A percentile compares a stretch with the other conserved stretches of the same genome.
Evolutionary conservation across 2,329 filamentous ascomycete species (phyloP).

Genomic region (Sclerotinia trifoliorum): DNA sequence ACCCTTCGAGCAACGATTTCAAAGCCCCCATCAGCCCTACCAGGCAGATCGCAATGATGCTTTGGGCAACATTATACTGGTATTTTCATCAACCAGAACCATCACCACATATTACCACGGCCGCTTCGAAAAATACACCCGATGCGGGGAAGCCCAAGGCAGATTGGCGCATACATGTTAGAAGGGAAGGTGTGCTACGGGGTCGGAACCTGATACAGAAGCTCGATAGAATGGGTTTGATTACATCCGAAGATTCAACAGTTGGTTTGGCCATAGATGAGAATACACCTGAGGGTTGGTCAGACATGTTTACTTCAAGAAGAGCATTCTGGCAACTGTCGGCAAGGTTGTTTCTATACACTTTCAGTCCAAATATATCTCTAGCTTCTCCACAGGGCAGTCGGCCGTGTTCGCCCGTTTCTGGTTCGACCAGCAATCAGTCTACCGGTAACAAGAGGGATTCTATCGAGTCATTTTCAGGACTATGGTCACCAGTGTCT

Average conservation of each 20-base stretch:
- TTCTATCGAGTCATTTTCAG: slow-evolving; percentile 44
- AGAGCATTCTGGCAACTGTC: slow-evolving; percentile 92
- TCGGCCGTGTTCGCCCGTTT: slow-evolving; percentile 53
- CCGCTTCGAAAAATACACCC: slow-evolving; percentile 64
- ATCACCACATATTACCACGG: slow-evolving; percentile 58
- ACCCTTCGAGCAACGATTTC: slow-evolving; percentile 76
- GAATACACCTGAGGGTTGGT: slow-evolving; percentile 65
- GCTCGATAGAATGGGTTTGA: slow-evolving; percentile 88
- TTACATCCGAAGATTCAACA: slow-evolving; percentile 71
- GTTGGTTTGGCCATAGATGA: slow-evolving; percentile 66
- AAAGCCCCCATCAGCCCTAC: slow-evolving; percentile 78
- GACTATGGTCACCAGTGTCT: slow-evolving; percentile 42
- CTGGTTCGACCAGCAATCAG: slow-evolving; percentile 40
- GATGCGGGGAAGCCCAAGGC: slow-evolving; percentile 70
- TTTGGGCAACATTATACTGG: slow-evolving; percentile 94
- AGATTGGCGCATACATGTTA: slow-evolving; percentile 84
- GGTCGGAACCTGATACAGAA: slow-evolving; percentile 80
- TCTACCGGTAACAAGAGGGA: slow-evolving; percentile 36
- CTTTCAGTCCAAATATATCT: slow-evolving; percentile 57
- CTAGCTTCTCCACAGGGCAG: slow-evolving; percentile 54
- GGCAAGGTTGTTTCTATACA: slow-evolving; percentile 83
- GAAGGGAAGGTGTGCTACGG: slow-evolving; percentile 82
- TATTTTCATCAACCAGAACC: slow-evolving; percentile 91
- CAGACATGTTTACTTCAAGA: slow-evolving; percentile 76
- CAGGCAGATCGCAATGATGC: slow-evolving; percentile 91